Percentiles rank a stretch among this genome's conserved stretches.
Evolutionary conservation across 2,329 filamentous ascomycete genomes (phyloP).

Genomic region (Trichoderma koningiopsis): DNA sequence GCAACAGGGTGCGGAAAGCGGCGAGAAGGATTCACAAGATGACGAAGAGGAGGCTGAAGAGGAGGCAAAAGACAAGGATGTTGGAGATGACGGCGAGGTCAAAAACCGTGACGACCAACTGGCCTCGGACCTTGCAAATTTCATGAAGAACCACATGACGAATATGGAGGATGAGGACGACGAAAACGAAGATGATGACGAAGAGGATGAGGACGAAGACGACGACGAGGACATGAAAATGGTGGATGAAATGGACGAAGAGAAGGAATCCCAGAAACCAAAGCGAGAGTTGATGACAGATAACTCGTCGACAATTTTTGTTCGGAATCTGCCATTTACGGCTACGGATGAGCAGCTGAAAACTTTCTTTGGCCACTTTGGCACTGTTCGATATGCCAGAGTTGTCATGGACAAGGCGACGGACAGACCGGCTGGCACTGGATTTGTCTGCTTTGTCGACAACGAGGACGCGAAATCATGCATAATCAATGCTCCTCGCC

Average conservation of each 20-base stretch:
- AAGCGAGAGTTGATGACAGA: constrained; percentile 50
- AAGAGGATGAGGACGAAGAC: constrained; percentile 47
- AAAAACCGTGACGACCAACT: constrained; percentile 46
- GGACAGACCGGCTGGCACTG: constrained; percentile 85
- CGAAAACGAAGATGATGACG: constrained; percentile 49
- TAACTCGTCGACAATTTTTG: constrained; percentile 80
- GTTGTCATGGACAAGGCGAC: constrained; percentile 86
- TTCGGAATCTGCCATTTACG: constrained; percentile 92
- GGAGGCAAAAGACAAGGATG: constrained; percentile 31
- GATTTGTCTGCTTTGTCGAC: constrained; percentile 90
- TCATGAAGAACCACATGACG: constrained; percentile 59
- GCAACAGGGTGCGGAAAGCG: constrained; percentile 50
- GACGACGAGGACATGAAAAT: constrained; percentile 39
- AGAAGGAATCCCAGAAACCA: constrained; percentile 40
- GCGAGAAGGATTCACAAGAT: constrained; percentile 38
- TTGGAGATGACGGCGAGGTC: constrained; percentile 36
- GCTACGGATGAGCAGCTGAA: constrained; percentile 80
- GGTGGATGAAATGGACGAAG: constrained; percentile 43
- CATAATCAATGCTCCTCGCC: constrained; percentile 71
- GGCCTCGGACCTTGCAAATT: constrained; percentile 54
- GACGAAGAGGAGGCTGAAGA: constrained; percentile 33
- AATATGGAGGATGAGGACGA: constrained; percentile 62
- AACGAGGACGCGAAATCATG: constrained; percentile 74
- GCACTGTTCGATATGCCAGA: constrained; percentile 84
- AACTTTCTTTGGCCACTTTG: constrained; percentile 85